Evolutionary conservation across 1,139 yeast species (phyloP).

Genomic region (Yamadazyma friedrichii): DNA sequence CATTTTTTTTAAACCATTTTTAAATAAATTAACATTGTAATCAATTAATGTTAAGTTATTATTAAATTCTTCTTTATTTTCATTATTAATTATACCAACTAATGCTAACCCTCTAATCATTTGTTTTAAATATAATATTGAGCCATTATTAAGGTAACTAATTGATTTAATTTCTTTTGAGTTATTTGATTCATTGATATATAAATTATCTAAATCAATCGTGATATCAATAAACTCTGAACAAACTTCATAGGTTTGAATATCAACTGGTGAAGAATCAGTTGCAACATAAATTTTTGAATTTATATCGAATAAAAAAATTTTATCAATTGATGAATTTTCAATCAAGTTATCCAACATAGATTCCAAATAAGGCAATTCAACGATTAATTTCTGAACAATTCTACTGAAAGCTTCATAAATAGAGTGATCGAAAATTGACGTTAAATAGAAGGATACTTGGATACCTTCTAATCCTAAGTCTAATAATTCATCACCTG

Average conservation of each 20-base stretch:
- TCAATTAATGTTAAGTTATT: conserved; percentile 74
- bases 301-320: conserved; percentile 85
- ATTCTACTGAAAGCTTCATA: conserved; percentile 94
- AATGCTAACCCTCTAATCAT: conserved; percentile 92
- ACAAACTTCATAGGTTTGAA: conserved; percentile 93
- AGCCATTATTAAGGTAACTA: conserved; percentile 78
- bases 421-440: conserved; percentile 92
- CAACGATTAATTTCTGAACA: conserved; percentile 87
- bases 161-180: conserved; percentile 56
- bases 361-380: conserved; percentile 83
- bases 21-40: conserved; percentile 82
- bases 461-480: conserved; percentile 90
- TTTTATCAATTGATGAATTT: conserved; percentile 88
- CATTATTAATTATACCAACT: conserved; percentile 78
- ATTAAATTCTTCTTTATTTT: conserved; percentile 43
- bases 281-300: conserved; percentile 97
- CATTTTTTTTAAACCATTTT: conserved; percentile 74
- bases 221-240: conserved; percentile 96
- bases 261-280: conserved; percentile 93
- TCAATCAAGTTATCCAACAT: conserved; percentile 86
- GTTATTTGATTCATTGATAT: conserved; percentile 39
- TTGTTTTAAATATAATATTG: conserved; percentile 77
- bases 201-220: conserved; percentile 77
- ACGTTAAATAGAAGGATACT: conserved; percentile 85
- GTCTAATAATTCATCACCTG: conserved; percentile 88